Percentiles rank a stretch among this genome's conserved stretches.
These are phyloP conservation scores for Lichtheimia hyalospora DNA, from an alignment of 371 early-diverging fungal species.

Conservation along the genomic window DNA sequence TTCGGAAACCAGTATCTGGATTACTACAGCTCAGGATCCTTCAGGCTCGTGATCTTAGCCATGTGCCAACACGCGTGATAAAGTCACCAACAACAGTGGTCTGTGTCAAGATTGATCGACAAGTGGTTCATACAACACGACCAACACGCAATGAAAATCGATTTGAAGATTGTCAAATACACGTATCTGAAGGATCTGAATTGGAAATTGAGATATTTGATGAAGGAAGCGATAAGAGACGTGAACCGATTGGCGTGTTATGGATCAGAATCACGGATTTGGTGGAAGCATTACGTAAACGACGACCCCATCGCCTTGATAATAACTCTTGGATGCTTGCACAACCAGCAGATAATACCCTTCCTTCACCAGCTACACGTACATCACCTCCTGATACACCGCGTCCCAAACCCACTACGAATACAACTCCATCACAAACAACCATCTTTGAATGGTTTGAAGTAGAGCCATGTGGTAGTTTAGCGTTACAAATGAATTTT, in stretches of 20 bases:
- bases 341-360: background rate
- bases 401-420: background rate
- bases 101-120: slow-evolving; percentile 82
- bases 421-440: background rate
- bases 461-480: slow-evolving; percentile 89
- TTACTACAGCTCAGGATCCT: slow-evolving; percentile 66
- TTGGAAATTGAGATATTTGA: slow-evolving; percentile 86
- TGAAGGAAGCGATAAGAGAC: slow-evolving; percentile 57
- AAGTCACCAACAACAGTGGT: slow-evolving; percentile 67
- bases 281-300: slow-evolving; percentile 72
- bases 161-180: slow-evolving; percentile 80
- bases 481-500: slow-evolving; percentile 79
- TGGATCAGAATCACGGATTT: slow-evolving; percentile 84
- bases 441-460: slow-evolving; percentile 72
- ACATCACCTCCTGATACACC: background rate
- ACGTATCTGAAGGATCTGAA: slow-evolving; percentile 88
- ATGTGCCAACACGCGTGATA: slow-evolving; percentile 65
- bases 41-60: slow-evolving; percentile 65
- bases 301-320: slow-evolving; percentile 38
- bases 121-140: slow-evolving; percentile 65
- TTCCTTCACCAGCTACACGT: background rate
- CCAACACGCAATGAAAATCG: slow-evolving; percentile 62
- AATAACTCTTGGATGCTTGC: background rate
- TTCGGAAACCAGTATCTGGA: slow-evolving; percentile 75
- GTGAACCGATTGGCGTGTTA: slow-evolving; percentile 70